phyloP scores from a whole-genome alignment of 169 alveolate species.

The Plasmodium coatneyi region DNA sequence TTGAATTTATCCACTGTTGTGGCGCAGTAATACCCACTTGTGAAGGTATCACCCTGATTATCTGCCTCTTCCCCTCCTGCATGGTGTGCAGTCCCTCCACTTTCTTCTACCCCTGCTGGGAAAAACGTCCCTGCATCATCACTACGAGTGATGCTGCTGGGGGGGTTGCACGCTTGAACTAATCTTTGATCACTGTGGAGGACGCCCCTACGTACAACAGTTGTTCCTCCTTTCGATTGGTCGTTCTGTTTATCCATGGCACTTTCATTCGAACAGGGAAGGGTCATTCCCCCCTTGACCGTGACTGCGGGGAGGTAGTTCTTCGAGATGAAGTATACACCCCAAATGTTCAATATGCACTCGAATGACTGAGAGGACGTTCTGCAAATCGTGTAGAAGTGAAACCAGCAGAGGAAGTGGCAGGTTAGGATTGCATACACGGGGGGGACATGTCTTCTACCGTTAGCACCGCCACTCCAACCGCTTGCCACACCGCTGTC shows the following conservation, averaged over 20 bases:
- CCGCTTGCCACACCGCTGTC: neutral
- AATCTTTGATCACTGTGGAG: neutral
- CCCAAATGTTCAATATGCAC: constrained; percentile 72
- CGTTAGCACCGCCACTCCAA: neutral
- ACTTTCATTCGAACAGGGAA: neutral
- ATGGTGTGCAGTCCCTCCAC: neutral
- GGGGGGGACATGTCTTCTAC: neutral
- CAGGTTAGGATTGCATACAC: constrained; percentile 28
- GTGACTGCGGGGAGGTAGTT: constrained; percentile 33
- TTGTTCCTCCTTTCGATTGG: neutral
- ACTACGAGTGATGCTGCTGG: neutral
- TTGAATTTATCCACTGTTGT: neutral
- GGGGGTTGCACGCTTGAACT: neutral
- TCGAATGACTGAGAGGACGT: constrained; percentile 75
- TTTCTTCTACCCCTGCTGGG: neutral
- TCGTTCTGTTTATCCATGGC: neutral
- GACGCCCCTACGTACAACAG: neutral
- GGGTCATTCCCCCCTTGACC: neutral
- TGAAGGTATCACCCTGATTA: neutral
- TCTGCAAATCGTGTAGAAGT: constrained; percentile 74
- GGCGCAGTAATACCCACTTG: neutral
- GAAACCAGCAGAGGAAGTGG: constrained; percentile 72
- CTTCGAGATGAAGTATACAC: constrained; percentile 59
- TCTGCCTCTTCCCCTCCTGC: neutral
- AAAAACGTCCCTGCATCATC: neutral